Percentiles rank a stretch among this genome's conserved stretches.
Conservation (phyloP, 202 grass and related monocot species). For the Schoenoplectus tabernaemontani region DNA sequence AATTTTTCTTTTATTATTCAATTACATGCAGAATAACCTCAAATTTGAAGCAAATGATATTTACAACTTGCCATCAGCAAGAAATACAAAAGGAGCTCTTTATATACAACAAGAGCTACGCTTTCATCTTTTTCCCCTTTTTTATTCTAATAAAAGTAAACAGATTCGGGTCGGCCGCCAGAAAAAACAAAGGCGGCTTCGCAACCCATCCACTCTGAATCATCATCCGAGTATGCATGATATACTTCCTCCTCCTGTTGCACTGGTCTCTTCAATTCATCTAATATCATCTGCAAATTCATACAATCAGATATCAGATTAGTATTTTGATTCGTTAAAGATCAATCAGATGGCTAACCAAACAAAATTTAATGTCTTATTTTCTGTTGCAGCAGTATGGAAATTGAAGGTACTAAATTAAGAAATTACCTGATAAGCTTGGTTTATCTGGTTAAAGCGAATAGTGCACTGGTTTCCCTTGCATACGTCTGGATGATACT, state of each 20-base stretch:
- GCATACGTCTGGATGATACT: slow-evolving; percentile 84
- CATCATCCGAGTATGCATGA: slow-evolving; percentile 1
- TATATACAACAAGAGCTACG: neutral
- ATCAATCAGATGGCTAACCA: neutral
- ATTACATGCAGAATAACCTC: neutral
- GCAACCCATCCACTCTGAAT: slow-evolving; percentile 43
- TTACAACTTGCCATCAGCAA: neutral
- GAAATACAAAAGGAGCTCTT: slow-evolving; percentile 8
- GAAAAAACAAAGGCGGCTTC: slow-evolving; percentile 31
- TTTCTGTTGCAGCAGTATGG: too few relatives aligned
- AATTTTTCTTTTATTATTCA: neutral
- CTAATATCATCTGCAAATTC: slow-evolving; percentile 12
- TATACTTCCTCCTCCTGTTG: slow-evolving; percentile 1
- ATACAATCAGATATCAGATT: neutral
- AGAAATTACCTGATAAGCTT: slow-evolving; percentile 52
- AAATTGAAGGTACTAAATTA: neutral
- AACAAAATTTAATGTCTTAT: too few relatives aligned
- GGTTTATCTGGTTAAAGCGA: slow-evolving; percentile 56
- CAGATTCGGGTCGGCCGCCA: neutral
- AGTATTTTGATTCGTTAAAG: neutral
- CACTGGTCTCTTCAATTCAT: slow-evolving; percentile 9
- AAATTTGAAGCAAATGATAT: neutral
- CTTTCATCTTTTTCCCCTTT: neutral
- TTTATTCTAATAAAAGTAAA: slow-evolving; percentile 18
- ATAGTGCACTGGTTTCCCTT: slow-evolving; percentile 36